Evolutionary conservation across 768 basidiomycete genomes (phyloP), one percentile per base, ranked within the genome.

Genomic region (Chiua virens): DNA sequence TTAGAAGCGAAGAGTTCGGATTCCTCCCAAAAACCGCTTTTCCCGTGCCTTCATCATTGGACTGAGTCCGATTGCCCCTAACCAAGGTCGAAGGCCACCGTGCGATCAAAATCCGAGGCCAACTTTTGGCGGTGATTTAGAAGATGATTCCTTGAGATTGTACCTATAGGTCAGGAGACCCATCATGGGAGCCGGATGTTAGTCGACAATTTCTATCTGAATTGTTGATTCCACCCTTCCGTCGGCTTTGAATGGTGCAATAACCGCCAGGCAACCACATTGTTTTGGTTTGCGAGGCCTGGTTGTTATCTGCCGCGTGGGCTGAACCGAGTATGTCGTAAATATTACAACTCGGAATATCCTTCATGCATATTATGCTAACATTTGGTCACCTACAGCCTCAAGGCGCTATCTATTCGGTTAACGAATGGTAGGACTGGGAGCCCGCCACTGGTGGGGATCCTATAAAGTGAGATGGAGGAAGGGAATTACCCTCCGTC

Each of bases 371-470:
- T 37, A 47, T 43, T 56, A 50, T 55, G 40, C 22, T 30, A 50
- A 30, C 41, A 17, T 49, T 45, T 47, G 11, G 41, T 55, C 45
- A 47, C 42, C 43, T 56, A 55, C 48, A 44, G 48, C 55, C 48
- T 36, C 37, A 25, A 34, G 34, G 34, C 34, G 34, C 6, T 13
- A 34, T 34, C 34, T 34, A 8, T 34, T 34, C 34, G 34, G 34
- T 34, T 34, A 15, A 34, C 34, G 6, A 34, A 34, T 34, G 15
- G 34, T 17, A 34, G 15, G 34, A 30, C 30, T 30, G 11, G 30
- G 30, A 30, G 30, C 5, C 30, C 11, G 11, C 30, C 15, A 34
- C 7, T 15, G 15, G 34, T 5, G 34, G 14, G 17, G 35, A 54
- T 28, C 40, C 35, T 51, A 57, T 57, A 56, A 47, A 56, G 34